Evolutionary conservation across 1,139 yeast genomes (phyloP), one percentile per base, ranked within the genome.

Genomic region (Yamadazyma jaroonii): DNA sequence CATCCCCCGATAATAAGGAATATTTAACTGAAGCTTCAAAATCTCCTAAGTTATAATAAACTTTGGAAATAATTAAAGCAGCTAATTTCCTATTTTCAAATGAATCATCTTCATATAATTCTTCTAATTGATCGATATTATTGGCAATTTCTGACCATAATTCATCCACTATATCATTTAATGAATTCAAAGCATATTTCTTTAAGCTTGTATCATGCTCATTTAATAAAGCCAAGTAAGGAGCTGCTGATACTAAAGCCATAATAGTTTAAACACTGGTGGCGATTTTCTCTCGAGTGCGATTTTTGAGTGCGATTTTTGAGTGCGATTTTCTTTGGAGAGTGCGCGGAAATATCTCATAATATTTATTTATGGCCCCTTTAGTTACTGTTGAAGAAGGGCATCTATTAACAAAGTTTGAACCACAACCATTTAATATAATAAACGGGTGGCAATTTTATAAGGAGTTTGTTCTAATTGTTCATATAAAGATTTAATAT

Each of bases 111-210:
- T 92, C 98, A 55, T 84, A 89, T 38, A 92, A 71, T 47, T 88
- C 96, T 66, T 92, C 98, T 55, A 70, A 88, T 72, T 85, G 92
- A 32, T 87, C 72, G 48, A 92, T 79, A 56, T 78, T 82, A 62
- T 92, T 94, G 44, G 98, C 96, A 43, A 94, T 86, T 67, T 92
- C 98, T 3, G 97, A 90, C 99, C 99, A 92, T 48, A 88, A 74
- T 61, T 87, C 90, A 65, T 89, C 96, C 40, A 89, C 96, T 40
- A 85, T 77, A 27, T 71, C 77, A 57, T 89, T 86, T 50, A 92
- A 78, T 23, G 95, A 83, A 44, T 81, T 71, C 55, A 92, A 74
- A 12, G 98, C 98, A 59, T 88, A 86, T 25, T 84, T 72, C 61
- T 89, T 92, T 49, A 94, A 78, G 40, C 77, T 66, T 36, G 76